Conservation (phyloP, 176 grass and related monocot species). For the Chloris gayana region DNA sequence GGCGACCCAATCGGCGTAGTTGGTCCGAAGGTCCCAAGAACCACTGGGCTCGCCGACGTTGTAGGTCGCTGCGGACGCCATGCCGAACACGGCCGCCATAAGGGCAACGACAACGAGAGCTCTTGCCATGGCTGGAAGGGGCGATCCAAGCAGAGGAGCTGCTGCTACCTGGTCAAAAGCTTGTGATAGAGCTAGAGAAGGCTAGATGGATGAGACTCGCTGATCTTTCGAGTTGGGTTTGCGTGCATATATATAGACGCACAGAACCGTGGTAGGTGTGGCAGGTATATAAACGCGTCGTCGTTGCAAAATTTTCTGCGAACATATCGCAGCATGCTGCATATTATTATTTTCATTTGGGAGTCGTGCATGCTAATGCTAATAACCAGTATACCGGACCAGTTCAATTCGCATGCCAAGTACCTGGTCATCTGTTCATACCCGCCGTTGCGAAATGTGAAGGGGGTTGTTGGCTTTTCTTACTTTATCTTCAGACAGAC, state of each 20-base stretch:
- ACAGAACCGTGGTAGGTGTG: constrained; percentile 14
- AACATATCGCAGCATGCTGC: neutral
- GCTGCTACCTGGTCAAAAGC: neutral
- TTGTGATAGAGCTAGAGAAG: neutral
- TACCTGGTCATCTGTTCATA: neutral
- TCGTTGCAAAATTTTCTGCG: neutral
- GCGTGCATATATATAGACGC: neutral
- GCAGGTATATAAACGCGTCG: neutral
- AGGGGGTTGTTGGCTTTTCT: neutral
- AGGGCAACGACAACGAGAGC: constrained; percentile 17
- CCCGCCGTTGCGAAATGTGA: neutral
- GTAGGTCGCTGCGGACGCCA: constrained; percentile 51
- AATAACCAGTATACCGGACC: neutral
- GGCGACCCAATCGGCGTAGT: constrained; percentile 58
- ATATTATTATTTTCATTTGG: neutral
- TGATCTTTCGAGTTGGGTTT: neutral
- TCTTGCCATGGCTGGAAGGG: constrained; percentile 42
- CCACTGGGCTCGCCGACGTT: constrained; percentile 47
- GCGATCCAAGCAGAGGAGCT: neutral
- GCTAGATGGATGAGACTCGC: neutral
- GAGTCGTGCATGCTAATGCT: neutral
- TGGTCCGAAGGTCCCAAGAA: constrained; percentile 43
- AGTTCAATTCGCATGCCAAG: neutral
- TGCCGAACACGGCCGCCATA: constrained; percentile 24
- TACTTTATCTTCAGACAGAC: neutral